These are phyloP conservation scores for Corylus avellana DNA, from an alignment of 306 rosid genomes.

Conservation along the genomic window DNA sequence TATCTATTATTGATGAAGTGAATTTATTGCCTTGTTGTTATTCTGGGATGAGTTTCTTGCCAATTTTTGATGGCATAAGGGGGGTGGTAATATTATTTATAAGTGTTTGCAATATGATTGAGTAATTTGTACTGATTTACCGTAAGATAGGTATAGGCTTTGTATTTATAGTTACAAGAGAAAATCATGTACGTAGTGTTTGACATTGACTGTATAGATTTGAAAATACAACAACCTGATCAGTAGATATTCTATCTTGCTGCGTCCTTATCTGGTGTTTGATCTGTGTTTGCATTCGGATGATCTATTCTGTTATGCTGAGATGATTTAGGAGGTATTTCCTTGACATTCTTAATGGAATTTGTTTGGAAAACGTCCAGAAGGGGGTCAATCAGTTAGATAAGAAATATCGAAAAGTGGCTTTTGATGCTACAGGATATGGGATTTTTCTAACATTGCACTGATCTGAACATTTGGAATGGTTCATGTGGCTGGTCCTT, in stretches of 20 bases:
- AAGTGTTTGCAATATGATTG: background rate
- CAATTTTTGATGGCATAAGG: background rate
- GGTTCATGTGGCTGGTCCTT: background rate
- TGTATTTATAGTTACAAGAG: too few species aligned
- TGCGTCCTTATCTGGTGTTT: too few species aligned
- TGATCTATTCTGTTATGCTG: too few species aligned
- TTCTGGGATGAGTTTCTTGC: background rate
- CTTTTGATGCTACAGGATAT: background rate
- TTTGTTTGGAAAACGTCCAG: background rate
- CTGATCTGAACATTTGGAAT: background rate
- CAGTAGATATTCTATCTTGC: too few species aligned
- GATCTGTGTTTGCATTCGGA: too few species aligned
- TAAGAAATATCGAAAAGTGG: background rate
- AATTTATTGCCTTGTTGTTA: background rate
- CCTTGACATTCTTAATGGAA: background rate
- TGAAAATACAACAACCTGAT: too few species aligned
- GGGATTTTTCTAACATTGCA: background rate
- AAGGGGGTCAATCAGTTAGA: background rate
- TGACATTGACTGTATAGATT: too few species aligned
- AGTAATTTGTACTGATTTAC: too few species aligned
- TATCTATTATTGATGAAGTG: background rate
- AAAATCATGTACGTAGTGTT: too few species aligned
- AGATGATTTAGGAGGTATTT: too few species aligned
- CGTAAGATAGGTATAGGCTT: too few species aligned
- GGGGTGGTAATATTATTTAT: background rate